Base-by-base conservation (phyloP, 768 basidiomycete species). In the Agrocybe pediades region DNA sequence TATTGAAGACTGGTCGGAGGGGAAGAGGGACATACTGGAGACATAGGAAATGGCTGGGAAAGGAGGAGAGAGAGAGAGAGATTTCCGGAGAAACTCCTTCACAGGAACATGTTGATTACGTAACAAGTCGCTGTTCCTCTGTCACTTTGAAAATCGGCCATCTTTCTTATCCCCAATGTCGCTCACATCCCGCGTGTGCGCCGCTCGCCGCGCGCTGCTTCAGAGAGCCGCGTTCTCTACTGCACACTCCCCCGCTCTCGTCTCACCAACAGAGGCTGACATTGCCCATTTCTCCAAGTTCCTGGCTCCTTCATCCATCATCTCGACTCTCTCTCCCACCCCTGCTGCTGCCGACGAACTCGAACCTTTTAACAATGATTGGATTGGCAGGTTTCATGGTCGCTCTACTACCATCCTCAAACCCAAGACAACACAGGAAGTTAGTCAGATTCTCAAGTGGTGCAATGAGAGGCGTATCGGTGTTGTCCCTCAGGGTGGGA, bases 401-500 rank as follows among this genome's bases (percentile, higher is more conserved):
- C 71, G 76, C 16, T 84, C 92, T 8, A 85, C 85, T 15, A 88
- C 94, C 23, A 90, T 99, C 11, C 76, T 98, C 47, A 92, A 89
- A 67, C 97, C 97, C 5, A 90, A 86, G 62, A 86, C 90, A 1
- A 90, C 92, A 0, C 74, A 90, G 56, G 86, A 99, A 73, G 94
- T 98, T 66, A 89, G 88, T 68, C 75, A 88, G 60, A 89, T 98
- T 49, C 77, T 98, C 65, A 87, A 86, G 66, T 92, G 87, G 77
- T 98, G 97, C 71, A 84, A 87, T 61, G 77, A 87, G 49, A 80
- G 84, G 52, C 79, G 82, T 50, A 89, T 99, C 39, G 87, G 87
- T n/a, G 82, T 98, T 49, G 95, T 97, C 2, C 97, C 97, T 1
- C 97, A 99, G 70, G 96, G 97, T 43, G 97, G 97, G 42, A 99